phyloP scores from a whole-genome alignment of 2,329 filamentous ascomycete species.

The Magnaporthiopsis incrustans region DNA sequence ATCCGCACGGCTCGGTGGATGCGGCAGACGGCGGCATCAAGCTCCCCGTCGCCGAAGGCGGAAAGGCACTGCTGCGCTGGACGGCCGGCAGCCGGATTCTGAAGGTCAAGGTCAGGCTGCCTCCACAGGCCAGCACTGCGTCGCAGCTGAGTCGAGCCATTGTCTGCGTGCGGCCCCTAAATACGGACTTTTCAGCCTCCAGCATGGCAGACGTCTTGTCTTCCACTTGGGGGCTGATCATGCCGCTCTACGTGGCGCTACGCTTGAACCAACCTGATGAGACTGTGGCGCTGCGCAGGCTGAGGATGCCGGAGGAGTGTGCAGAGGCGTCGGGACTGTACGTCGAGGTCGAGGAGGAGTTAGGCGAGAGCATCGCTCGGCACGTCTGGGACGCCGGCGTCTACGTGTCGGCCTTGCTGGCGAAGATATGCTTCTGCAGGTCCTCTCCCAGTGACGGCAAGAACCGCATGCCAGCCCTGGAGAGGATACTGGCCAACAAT shows the following conservation, averaged over 20 bases:
- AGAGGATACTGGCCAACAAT: conserved; percentile 19
- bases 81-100: conserved; percentile 25
- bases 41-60: conserved; percentile 8
- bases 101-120: conserved; percentile 24
- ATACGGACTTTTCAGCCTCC: conserved; percentile 13
- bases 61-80: conserved; percentile 18
- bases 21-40: conserved; percentile 10
- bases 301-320: conserved; percentile 18
- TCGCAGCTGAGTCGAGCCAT: conserved; percentile 10
- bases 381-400: conserved; percentile 53
- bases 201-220: conserved; percentile 16
- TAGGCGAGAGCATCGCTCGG: conserved; percentile 52
- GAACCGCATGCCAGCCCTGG: conserved; percentile 20
- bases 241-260: conserved; percentile 34
- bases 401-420: conserved; percentile 31
- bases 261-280: conserved; percentile 8
- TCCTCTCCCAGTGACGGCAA: conserved; percentile 4
- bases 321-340: conserved; percentile 11
- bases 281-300: conserved; percentile 22
- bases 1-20: conserved; percentile 9
- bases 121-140: conserved; percentile 7
- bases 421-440: conserved; percentile 16
- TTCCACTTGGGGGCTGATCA: conserved; percentile 27
- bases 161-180: conserved; percentile 19
- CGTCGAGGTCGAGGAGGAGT: conserved; percentile 44